Evolutionary conservation across 306 rosid genomes (phyloP), one percentile per base, ranked within the genome.

Genomic region (Pterocarpus santalinus): DNA sequence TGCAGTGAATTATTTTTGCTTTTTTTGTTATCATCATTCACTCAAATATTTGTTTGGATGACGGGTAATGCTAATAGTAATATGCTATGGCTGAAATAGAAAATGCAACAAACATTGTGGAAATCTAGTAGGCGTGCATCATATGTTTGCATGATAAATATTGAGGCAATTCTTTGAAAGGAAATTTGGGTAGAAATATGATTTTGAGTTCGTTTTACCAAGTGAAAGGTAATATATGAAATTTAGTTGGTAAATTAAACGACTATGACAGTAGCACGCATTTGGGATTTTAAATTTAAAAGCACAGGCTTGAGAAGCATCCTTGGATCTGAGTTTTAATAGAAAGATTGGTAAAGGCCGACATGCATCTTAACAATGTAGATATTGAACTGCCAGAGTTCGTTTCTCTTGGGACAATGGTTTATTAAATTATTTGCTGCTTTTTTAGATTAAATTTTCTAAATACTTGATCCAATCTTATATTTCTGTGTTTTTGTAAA

Each of bases 401-500:
- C 72, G 56, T 62, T 57, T 71, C 39, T 36, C 49, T 16, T 5
- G 41, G 35, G 41, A 39, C 74, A 58, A 62, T 56, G 71, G 43
- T 67, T 72, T 51, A 60, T 41, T 39, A 47, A 60, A 61, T 51
- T 58, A 47, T 30, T 12, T 55, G 5, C 8, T 64, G 36, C 66
- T 38, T 65, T 33, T 35, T 17, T n/a, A 7, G 12, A 14, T 22
- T 10, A 17, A 17, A 7, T 52, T 67, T 75, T 55, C 49, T 32
- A 69, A 16, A 65, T 46, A n/a, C 39, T 47, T 87, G 35, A 66
- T 75, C 63, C 14, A 28, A 28, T 83, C 12, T 41, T 80, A 79
- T 62, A 12, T 63, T 72, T 66, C 35, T 47, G 55, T 44, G 73
- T 73, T 86, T 63, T 58, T 81, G 81, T 76, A 60, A 57, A 76